Evolutionary conservation across 2,329 filamentous ascomycete genomes (phyloP).

Genomic region (Diplodia seriata): DNA sequence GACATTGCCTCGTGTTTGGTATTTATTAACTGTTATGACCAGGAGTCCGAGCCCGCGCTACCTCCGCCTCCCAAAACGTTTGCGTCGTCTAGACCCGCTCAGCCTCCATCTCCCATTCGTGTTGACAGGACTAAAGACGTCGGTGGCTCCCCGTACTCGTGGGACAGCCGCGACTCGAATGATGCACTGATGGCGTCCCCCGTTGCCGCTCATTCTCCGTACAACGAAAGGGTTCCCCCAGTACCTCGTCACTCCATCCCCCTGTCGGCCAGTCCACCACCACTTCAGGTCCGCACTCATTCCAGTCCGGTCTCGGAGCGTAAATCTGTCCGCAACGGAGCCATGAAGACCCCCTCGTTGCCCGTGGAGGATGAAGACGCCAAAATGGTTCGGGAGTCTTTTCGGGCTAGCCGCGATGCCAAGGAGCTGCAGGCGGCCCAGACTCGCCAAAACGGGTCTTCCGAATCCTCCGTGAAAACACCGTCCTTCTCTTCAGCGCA

Average conservation of each 20-base stretch:
- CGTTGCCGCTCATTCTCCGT: conserved; percentile 44
- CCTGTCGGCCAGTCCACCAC: conserved; percentile 12
- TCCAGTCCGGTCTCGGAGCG: conserved; percentile 25
- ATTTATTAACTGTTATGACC: conserved; percentile 27
- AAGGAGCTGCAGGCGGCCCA: conserved; percentile 23
- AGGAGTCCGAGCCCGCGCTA: conserved; percentile 32
- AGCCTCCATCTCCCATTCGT: conserved; percentile 29
- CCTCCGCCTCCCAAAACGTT: conserved; percentile 31
- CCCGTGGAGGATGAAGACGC: conserved; percentile 43
- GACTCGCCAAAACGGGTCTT: conserved; percentile 22
- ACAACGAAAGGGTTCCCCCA: conserved; percentile 20
- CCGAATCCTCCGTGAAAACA: conserved; percentile 31
- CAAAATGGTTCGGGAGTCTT: conserved; percentile 41
- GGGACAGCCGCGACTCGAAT: conserved; percentile 59
- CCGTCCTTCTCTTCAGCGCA: conserved; percentile 26
- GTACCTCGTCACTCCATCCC: conserved; percentile 22
- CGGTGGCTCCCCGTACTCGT: conserved; percentile 59
- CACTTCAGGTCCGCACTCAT: conserved; percentile 22
- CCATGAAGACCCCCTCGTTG: conserved; percentile 11
- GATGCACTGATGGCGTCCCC: conserved; percentile 56
- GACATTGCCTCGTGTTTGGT: conserved; percentile 24
- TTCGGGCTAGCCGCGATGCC: conserved; percentile 32
- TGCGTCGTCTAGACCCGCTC: conserved; percentile 18
- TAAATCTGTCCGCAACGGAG: conserved; percentile 20
- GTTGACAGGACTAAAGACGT: conserved; percentile 43